A percentile compares a stretch with the other conserved stretches of the same genome.
Conservation (phyloP, 495 filamentous ascomycete genomes). For the Bathelium albidoporum region DNA sequence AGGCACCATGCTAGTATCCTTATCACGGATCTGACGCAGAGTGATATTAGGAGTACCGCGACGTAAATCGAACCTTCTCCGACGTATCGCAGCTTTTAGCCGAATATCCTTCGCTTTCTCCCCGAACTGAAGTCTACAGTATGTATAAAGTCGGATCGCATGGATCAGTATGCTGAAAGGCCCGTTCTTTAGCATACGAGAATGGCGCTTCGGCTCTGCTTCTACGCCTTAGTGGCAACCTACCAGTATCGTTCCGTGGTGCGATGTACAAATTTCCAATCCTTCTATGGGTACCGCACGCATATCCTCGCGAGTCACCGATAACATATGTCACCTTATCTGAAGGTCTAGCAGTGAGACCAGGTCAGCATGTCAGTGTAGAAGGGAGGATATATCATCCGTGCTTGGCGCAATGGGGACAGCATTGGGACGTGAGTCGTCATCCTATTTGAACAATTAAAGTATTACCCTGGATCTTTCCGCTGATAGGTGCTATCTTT, state of each 20-base stretch:
- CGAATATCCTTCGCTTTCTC: slow-evolving; percentile 71
- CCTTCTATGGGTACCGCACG: slow-evolving; percentile 89
- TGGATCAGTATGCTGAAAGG: background rate
- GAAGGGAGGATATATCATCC: slow-evolving; percentile 94
- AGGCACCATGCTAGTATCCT: slow-evolving; percentile 15
- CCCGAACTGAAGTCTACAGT: slow-evolving; percentile 97
- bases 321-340: slow-evolving; percentile 81
- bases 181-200: slow-evolving; percentile 58
- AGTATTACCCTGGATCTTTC: background rate
- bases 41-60: slow-evolving; percentile 67
- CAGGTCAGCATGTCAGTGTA: slow-evolving; percentile 90
- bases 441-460: background rate
- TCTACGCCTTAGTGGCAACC: slow-evolving; percentile 72
- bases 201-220: slow-evolving; percentile 80
- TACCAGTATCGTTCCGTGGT: slow-evolving; percentile 82
- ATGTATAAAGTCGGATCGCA: slow-evolving; percentile 23
- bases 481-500: slow-evolving; percentile 10
- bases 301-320: slow-evolving; percentile 77
- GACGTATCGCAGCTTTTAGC: slow-evolving; percentile 77
- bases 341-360: slow-evolving; percentile 76
- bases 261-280: slow-evolving; percentile 85
- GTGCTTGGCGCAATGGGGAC: slow-evolving; percentile 79
- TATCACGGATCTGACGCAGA: slow-evolving; percentile 9
- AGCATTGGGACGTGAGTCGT: slow-evolving; percentile 77
- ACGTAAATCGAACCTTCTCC: slow-evolving; percentile 83